Percentiles rank a stretch among this genome's conserved stretches.
These are phyloP conservation scores for Globisporangium nodosum DNA, from an alignment of 352 stramenopile species.

Conservation along the genomic window DNA sequence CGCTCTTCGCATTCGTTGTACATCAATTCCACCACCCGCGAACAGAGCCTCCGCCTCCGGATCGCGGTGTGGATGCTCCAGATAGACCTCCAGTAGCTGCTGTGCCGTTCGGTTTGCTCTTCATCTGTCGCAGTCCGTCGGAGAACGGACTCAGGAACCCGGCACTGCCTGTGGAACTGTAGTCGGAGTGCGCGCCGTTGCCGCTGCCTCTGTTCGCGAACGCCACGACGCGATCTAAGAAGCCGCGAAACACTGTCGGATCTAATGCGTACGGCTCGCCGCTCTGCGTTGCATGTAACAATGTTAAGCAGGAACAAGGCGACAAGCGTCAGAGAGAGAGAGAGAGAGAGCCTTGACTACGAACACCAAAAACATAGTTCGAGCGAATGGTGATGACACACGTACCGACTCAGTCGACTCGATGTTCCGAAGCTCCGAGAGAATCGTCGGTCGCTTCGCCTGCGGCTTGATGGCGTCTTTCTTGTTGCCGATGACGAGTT, in stretches of 20 bases:
- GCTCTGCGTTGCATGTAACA: conserved; percentile 23
- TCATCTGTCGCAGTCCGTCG: conserved; percentile 21
- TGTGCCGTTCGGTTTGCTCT: neutral
- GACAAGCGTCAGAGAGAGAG: neutral
- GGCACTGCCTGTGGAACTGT: neutral
- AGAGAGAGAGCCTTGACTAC: neutral
- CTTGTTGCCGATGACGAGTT: conserved; percentile 83
- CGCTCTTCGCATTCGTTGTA: neutral
- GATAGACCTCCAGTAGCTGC: neutral
- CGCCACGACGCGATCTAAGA: conserved; percentile 55
- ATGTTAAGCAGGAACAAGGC: neutral
- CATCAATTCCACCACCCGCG: conserved; percentile 70
- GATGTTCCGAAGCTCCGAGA: conserved; percentile 42
- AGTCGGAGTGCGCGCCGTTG: conserved; percentile 14
- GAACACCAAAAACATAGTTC: neutral
- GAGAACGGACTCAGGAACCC: conserved; percentile 83
- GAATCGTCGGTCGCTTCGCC: conserved; percentile 22
- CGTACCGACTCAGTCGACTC: conserved; percentile 54
- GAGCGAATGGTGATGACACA: neutral
- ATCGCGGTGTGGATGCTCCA: neutral
- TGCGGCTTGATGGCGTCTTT: conserved; percentile 37
- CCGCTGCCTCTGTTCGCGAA: conserved; percentile 38
- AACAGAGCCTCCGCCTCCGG: conserved; percentile 13
- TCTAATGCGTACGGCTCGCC: conserved; percentile 52
- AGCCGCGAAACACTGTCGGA: conserved; percentile 40